Evolutionary conservation across 108 stramenopile species (phyloP).

Genomic region (Thalassiosira profunda): DNA sequence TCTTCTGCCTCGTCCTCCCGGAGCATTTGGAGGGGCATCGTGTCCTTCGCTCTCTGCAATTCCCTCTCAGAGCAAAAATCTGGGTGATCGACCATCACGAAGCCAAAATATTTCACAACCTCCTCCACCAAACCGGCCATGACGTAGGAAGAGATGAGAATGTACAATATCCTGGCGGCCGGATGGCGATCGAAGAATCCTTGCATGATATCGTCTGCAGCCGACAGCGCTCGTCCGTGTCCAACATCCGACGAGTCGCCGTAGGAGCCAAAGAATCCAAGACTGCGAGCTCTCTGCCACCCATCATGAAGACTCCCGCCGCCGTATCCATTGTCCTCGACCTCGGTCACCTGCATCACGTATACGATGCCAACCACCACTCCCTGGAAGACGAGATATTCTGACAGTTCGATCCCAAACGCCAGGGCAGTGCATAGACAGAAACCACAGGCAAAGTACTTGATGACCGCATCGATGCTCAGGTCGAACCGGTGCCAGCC

Average conservation of each 20-base stretch:
- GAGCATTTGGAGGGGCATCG: conserved; percentile 10
- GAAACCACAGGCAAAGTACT: conserved; percentile 83
- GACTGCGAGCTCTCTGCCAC: neutral
- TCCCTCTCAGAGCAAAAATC: conserved; percentile 72
- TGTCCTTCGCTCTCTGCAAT: conserved; percentile 52
- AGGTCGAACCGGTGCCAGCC: conserved; percentile 67
- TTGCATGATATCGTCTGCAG: conserved; percentile 24
- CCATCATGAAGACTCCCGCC: conserved; percentile 5
- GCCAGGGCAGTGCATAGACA: conserved; percentile 72
- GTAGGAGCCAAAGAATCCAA: conserved; percentile 16
- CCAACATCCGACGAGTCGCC: neutral
- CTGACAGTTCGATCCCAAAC: conserved; percentile 63
- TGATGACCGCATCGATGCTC: conserved; percentile 81
- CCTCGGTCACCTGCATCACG: conserved; percentile 51
- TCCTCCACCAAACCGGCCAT: conserved; percentile 83
- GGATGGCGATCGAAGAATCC: conserved; percentile 59
- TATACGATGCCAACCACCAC: conserved; percentile 37
- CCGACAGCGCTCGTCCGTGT: conserved; percentile 23
- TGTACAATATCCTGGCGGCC: conserved; percentile 58
- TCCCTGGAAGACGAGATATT: conserved; percentile 46
- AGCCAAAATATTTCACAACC: conserved; percentile 86
- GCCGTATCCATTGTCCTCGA: conserved; percentile 58
- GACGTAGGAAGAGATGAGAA: conserved; percentile 61
- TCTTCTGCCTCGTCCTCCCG: conserved; percentile 31
- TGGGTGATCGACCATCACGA: conserved; percentile 72